Percentiles rank a stretch among this genome's conserved stretches.
Conservation (phyloP, 306 rosid species). For the Acacia melanoxylon region DNA sequence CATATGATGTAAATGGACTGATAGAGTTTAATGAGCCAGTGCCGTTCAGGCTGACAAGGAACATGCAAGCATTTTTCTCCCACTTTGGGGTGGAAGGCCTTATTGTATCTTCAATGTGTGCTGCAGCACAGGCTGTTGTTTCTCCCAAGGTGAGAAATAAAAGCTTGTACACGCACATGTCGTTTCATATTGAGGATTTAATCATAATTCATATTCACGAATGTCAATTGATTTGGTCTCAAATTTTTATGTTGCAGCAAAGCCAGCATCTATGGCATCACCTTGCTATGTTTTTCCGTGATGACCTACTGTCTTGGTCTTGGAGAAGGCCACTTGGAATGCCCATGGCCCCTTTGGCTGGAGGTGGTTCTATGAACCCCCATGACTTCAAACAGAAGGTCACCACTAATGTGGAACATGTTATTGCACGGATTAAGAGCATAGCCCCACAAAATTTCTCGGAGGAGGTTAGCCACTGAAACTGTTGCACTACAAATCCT, state of each 20-base stretch:
- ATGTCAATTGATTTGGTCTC: constrained; percentile 17
- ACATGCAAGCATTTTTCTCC: constrained; percentile 94
- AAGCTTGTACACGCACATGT: not conserved
- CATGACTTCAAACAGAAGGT: constrained; percentile 88
- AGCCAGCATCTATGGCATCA: constrained; percentile 97
- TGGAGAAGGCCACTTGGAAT: constrained; percentile 99
- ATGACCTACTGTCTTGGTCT: constrained; percentile 96
- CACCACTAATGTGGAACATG: constrained; percentile 80
- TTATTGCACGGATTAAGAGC: constrained; percentile 70
- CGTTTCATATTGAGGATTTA: not conserved
- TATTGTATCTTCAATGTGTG: constrained; percentile 97
- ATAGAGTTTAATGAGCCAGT: constrained; percentile 94
- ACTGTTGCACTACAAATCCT: not conserved
- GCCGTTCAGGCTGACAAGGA: constrained; percentile 97
- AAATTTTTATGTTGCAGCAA: constrained; percentile 74
- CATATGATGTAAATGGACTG: constrained; percentile 90
- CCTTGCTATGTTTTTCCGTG: constrained; percentile 98
- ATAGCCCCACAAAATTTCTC: constrained; percentile 87
- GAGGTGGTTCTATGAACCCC: constrained; percentile 80
- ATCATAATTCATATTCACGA: constrained; percentile 11
- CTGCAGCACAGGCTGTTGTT: constrained; percentile 95
- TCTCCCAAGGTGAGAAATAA: constrained; percentile 68
- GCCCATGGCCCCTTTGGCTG: constrained; percentile 79
- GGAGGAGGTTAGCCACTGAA: constrained; percentile 74
- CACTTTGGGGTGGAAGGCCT: constrained; percentile 97